Conservation (phyloP, 768 basidiomycete species). For the Asterophora lycoperdoides region DNA sequence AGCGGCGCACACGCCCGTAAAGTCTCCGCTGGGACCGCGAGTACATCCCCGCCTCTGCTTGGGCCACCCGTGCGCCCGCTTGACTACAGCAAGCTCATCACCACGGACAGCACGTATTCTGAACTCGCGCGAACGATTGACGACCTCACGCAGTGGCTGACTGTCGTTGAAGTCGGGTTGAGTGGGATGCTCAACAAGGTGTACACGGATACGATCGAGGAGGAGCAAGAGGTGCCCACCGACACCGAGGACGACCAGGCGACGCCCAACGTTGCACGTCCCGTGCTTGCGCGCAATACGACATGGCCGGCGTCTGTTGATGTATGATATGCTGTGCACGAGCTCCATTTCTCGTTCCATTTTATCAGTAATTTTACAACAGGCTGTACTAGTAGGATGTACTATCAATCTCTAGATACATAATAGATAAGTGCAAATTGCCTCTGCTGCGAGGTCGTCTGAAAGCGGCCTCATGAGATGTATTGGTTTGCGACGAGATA, state of each 20-base stretch:
- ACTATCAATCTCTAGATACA: slow-evolving; percentile 9
- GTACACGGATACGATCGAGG: slow-evolving; percentile 51
- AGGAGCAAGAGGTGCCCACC: slow-evolving; percentile 49
- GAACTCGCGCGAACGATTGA: slow-evolving; percentile 74
- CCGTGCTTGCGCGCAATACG: slow-evolving; percentile 1
- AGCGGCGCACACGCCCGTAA: slow-evolving; percentile 11
- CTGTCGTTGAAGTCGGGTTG: slow-evolving; percentile 68
- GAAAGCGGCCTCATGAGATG: slow-evolving; percentile 33
- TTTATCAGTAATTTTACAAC: background rate
- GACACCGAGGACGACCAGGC: slow-evolving; percentile 11
- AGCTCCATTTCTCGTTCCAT: background rate
- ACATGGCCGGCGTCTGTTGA: slow-evolving; percentile 1
- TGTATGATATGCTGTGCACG: background rate
- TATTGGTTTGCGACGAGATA: slow-evolving; percentile 72
- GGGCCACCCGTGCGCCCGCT: slow-evolving; percentile 57
- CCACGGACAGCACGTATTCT: slow-evolving; percentile 53
- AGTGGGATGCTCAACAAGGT: slow-evolving; percentile 56
- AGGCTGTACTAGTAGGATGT: slow-evolving; percentile 11
- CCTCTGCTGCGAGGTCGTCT: background rate
- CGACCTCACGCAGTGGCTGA: slow-evolving; percentile 73
- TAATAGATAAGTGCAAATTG: background rate
- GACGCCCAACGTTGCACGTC: slow-evolving; percentile 1
- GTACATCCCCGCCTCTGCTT: slow-evolving; percentile 20
- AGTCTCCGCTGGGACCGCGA: slow-evolving; percentile 24
- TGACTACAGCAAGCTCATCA: slow-evolving; percentile 59